A percentile compares a stretch with the other conserved stretches of the same genome.
These are phyloP conservation scores for Grigorovia yakushimaensis DNA, from an alignment of 805 yeast genomes.

Conservation along the genomic window DNA sequence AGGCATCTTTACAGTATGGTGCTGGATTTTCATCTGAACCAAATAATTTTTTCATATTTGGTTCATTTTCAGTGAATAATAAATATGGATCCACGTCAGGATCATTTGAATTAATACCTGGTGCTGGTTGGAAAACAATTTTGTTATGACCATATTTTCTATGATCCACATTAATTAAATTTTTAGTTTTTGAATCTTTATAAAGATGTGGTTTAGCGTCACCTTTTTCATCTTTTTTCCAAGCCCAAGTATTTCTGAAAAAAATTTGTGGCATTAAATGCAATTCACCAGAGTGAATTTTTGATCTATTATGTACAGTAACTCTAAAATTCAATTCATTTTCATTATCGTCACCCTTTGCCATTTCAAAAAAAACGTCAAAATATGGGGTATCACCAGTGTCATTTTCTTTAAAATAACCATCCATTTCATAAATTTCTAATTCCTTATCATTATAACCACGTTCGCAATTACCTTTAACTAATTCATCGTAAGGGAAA, in stretches of 20 bases:
- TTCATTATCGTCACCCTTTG: slow-evolving; percentile 71
- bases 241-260: slow-evolving; percentile 88
- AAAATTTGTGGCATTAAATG: slow-evolving; percentile 78
- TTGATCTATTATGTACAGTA: slow-evolving; percentile 80
- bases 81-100: slow-evolving; percentile 61
- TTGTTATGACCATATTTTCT: slow-evolving; percentile 58
- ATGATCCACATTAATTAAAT: slow-evolving; percentile 52
- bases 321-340: slow-evolving; percentile 74
- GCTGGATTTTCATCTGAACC: slow-evolving; percentile 44
- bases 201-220: slow-evolving; percentile 39
- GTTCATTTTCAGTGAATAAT: slow-evolving; percentile 80
- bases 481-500: slow-evolving; percentile 71
- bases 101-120: slow-evolving; percentile 35
- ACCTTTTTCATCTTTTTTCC: slow-evolving; percentile 39
- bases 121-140: slow-evolving; percentile 72
- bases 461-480: slow-evolving; percentile 56
- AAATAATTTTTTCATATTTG: slow-evolving; percentile 61
- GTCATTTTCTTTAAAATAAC: slow-evolving; percentile 46
- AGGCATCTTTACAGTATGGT: slow-evolving; percentile 71
- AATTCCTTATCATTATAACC: slow-evolving; percentile 62
- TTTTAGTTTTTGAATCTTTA: slow-evolving; percentile 29
- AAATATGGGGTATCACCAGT: slow-evolving; percentile 66
- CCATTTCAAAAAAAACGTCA: slow-evolving; percentile 84
- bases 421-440: slow-evolving; percentile 71
- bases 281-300: slow-evolving; percentile 67